Percentiles rank a stretch among this genome's conserved stretches.
Conservation (phyloP, 768 basidiomycete species). For the Phlegmacium glaucopus region DNA sequence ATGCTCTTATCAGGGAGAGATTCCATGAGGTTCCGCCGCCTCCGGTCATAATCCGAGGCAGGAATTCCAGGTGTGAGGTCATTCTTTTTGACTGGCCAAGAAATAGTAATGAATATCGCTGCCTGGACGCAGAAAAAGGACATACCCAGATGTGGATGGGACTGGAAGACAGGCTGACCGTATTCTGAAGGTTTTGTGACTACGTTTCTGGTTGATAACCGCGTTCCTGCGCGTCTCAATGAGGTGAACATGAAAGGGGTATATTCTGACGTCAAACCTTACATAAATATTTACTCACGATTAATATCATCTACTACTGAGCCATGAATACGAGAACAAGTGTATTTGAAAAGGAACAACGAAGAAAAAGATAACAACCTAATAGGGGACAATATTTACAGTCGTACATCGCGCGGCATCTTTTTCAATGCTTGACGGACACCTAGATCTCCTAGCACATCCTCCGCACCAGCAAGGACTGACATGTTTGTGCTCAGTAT, state of each 20-base stretch:
- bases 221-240: slow-evolving; percentile 17
- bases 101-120: background rate
- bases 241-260: slow-evolving; percentile 22
- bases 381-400: slow-evolving; percentile 9
- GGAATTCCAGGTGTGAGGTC: slow-evolving; percentile 86
- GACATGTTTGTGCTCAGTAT: background rate
- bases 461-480: slow-evolving; percentile 64
- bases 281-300: too few relatives aligned
- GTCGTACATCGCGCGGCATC: slow-evolving; percentile 28
- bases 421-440: slow-evolving; percentile 32
- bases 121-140: slow-evolving; percentile 4
- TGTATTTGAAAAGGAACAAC: too few relatives aligned
- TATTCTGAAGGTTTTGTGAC: slow-evolving; percentile 65
- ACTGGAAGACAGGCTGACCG: slow-evolving; percentile 74
- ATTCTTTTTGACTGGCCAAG: slow-evolving; percentile 44
- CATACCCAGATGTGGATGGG: slow-evolving; percentile 81
- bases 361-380: too few relatives aligned
- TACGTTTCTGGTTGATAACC: slow-evolving; percentile 15
- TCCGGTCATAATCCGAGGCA: slow-evolving; percentile 68
- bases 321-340: too few relatives aligned
- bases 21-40: slow-evolving; percentile 71
- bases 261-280: slow-evolving; percentile 22
- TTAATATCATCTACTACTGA: too few relatives aligned
- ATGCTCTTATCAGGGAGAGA: slow-evolving; percentile 66
- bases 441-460: slow-evolving; percentile 29